Percentiles rank a stretch among this genome's conserved stretches.
Conservation (phyloP, 768 basidiomycete species). For the Mycena rebaudengoi region DNA sequence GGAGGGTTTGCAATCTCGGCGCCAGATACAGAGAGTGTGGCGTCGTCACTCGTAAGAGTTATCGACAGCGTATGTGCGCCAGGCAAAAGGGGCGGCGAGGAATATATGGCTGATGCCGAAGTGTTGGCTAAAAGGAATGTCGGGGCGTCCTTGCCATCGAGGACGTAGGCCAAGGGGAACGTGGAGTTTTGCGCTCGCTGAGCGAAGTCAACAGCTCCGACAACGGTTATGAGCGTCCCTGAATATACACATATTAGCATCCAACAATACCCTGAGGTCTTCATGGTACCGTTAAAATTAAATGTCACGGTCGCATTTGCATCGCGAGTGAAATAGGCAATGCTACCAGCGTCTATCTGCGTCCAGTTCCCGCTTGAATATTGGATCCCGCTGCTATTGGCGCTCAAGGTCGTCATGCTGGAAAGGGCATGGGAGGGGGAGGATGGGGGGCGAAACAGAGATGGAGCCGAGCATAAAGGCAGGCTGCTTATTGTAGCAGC, state of each 20-base stretch:
- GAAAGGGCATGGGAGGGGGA: conserved; percentile 15
- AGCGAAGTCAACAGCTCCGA: conserved; percentile 9
- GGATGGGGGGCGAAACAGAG: neutral
- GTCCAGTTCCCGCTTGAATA: conserved; percentile 15
- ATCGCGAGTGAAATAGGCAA: conserved; percentile 22
- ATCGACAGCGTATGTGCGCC: conserved; percentile 28
- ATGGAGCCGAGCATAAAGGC: conserved; percentile 6
- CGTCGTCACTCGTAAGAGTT: conserved; percentile 17
- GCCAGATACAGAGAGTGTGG: conserved; percentile 27
- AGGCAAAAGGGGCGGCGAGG: conserved; percentile 19
- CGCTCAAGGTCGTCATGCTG: conserved; percentile 17
- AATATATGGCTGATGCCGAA: conserved; percentile 21
- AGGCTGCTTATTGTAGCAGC: conserved; percentile 5
- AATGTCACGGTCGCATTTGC: conserved; percentile 30
- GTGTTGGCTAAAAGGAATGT: conserved; percentile 21
- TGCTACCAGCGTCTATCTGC: conserved; percentile 15
- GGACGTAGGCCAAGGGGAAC: conserved; percentile 17
- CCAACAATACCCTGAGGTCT: neutral
- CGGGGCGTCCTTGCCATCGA: conserved; percentile 26
- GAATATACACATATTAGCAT: neutral
- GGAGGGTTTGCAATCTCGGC: conserved; percentile 14
- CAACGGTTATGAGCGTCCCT: conserved; percentile 26
- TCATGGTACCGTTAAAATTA: conserved; percentile 27
- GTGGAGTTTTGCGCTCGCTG: neutral
- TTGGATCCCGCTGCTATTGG: conserved; percentile 11